phyloP scores from a whole-genome alignment of 176 grass and related monocot species.

The Carex parvula region DNA sequence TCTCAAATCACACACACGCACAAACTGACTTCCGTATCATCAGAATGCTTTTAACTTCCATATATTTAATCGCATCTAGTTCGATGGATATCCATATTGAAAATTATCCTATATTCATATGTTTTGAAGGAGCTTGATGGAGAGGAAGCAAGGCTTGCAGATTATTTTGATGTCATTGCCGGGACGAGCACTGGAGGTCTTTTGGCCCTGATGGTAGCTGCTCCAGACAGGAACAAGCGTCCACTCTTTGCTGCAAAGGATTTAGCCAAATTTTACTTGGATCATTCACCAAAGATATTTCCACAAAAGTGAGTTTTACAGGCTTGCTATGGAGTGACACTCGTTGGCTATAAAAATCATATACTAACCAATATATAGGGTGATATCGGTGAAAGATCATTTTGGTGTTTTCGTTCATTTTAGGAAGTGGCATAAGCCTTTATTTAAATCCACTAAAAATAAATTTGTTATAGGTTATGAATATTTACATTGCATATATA shows the following conservation, averaged over 20 bases:
- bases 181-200: slow-evolving; percentile 76
- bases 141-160: slow-evolving; percentile 40
- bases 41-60: no score
- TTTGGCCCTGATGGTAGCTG: slow-evolving; percentile 48
- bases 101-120: not conserved
- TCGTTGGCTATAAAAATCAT: not conserved
- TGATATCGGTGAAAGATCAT: not conserved
- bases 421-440: not conserved
- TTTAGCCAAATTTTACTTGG: slow-evolving; percentile 48
- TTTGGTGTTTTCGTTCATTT: not conserved
- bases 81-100: not conserved
- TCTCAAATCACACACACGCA: no score
- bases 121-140: slow-evolving; percentile 52
- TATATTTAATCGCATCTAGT: not conserved
- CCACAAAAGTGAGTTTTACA: slow-evolving; percentile 45
- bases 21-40: no score
- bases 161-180: slow-evolving; percentile 70
- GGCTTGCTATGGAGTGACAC: not conserved
- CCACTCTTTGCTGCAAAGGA: slow-evolving; percentile 56
- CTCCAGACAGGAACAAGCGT: slow-evolving; percentile 33
- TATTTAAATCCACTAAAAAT: not conserved
- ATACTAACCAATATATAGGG: not conserved
- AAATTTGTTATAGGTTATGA: no score
- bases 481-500: no score
- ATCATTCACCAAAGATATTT: slow-evolving; percentile 56